phyloP scores from a whole-genome alignment of 1,139 yeast genomes.

The Komagataea norvegica region DNA sequence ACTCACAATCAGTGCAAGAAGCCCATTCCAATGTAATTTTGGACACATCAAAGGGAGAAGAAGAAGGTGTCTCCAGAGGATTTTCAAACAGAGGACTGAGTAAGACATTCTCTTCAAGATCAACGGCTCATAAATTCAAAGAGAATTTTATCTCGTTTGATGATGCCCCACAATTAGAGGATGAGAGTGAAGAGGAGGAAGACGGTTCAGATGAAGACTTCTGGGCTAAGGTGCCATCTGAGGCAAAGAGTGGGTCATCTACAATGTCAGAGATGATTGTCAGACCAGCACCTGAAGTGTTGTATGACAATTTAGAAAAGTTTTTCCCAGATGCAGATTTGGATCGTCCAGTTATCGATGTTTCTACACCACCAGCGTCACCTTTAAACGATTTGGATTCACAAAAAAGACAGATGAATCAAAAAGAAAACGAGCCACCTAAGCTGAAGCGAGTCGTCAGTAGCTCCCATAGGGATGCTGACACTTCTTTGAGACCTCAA shows the following conservation, averaged over 20 bases:
- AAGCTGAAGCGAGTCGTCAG: constrained; percentile 17
- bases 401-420: neutral
- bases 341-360: constrained; percentile 87
- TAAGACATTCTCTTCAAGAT: constrained; percentile 8
- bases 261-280: constrained; percentile 45
- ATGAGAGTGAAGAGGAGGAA: constrained; percentile 39
- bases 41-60: no score
- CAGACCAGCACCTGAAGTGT: constrained; percentile 92
- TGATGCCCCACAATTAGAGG: constrained; percentile 57
- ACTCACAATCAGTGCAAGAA: neutral
- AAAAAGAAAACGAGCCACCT: constrained; percentile 18
- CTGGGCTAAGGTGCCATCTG: constrained; percentile 51
- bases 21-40: no score
- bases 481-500: constrained; percentile 28
- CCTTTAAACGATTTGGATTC: constrained; percentile 33
- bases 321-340: constrained; percentile 92
- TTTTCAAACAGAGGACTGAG: constrained; percentile 1
- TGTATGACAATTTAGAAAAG: constrained; percentile 83
- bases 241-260: constrained; percentile 11
- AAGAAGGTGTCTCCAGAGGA: constrained; percentile 1
- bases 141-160: constrained; percentile 70
- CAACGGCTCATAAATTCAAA: constrained; percentile 39
- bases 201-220: constrained; percentile 47
- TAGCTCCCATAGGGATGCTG: constrained; percentile 21
- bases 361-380: constrained; percentile 56